Conservation (phyloP, 345 rosid species). For the Melaleuca quinquenervia region DNA sequence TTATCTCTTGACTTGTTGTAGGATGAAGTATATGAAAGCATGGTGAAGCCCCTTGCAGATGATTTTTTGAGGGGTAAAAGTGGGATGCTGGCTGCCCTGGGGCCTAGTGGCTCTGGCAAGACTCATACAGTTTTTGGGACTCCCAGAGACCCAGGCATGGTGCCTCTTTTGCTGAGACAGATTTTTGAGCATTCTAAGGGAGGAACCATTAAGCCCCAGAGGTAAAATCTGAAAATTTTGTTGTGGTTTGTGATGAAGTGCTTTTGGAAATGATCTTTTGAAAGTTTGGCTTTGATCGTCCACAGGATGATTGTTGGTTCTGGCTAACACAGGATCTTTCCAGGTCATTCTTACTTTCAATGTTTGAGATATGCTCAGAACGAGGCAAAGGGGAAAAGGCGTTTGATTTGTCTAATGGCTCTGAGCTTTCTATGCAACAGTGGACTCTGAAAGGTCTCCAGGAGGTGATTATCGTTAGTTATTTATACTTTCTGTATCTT, state of each 20-base stretch:
- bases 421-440: constrained; percentile 58
- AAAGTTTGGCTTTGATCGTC: not conserved
- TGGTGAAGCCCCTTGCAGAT: constrained; percentile 69
- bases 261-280: not conserved
- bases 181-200: constrained; percentile 28
- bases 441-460: constrained; percentile 58
- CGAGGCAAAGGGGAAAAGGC: constrained; percentile 69
- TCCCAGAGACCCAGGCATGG: constrained; percentile 68
- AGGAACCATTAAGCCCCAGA: constrained; percentile 9
- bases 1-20: constrained; percentile 5
- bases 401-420: constrained; percentile 52
- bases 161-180: constrained; percentile 48
- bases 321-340: not conserved
- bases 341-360: constrained; percentile 54
- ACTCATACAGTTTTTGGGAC: constrained; percentile 82
- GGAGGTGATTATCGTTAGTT: constrained; percentile 34
- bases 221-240: constrained; percentile 20
- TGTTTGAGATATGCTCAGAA: constrained; percentile 78
- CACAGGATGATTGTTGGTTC: not conserved
- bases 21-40: constrained; percentile 55
- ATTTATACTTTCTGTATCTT: not conserved
- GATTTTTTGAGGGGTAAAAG: constrained; percentile 67
- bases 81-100: constrained; percentile 83
- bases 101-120: constrained; percentile 91
- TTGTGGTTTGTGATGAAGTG: not conserved